These are phyloP conservation scores for Scheffersomyces spartinae DNA, from an alignment of 805 yeast species.

Conservation along the genomic window DNA sequence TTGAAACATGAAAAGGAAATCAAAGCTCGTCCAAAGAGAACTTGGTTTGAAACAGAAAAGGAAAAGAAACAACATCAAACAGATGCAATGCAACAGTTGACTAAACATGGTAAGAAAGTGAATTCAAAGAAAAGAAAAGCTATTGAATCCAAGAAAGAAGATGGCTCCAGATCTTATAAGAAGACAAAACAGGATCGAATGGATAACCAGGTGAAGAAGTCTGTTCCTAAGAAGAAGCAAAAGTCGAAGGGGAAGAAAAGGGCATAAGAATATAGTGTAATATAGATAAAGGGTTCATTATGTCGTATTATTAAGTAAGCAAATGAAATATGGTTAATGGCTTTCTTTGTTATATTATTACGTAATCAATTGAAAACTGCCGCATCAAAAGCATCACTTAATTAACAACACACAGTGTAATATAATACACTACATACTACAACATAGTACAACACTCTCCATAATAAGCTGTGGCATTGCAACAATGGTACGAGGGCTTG, in stretches of 20 bases:
- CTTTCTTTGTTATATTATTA: too few species aligned
- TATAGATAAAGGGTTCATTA: too few species aligned
- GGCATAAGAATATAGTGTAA: too few species aligned
- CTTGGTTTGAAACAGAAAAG: conserved; percentile 78
- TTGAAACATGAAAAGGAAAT: conserved; percentile 75
- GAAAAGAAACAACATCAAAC: conserved; percentile 37
- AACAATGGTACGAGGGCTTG: too few species aligned
- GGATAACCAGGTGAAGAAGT: conserved; percentile 30
- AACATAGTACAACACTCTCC: too few species aligned
- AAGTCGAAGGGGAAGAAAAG: conserved; percentile 12
- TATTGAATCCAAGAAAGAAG: conserved; percentile 46
- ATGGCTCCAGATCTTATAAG: conserved; percentile 48
- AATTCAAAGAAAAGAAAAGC: conserved; percentile 67
- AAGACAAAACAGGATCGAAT: conserved; percentile 70
- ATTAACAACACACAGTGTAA: too few species aligned
- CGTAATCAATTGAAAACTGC: too few species aligned
- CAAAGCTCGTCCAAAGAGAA: conserved; percentile 81
- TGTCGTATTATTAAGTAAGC: too few species aligned
- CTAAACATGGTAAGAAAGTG: conserved; percentile 41
- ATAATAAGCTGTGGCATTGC: too few species aligned
- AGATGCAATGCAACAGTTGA: conserved; percentile 24
- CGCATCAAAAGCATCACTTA: too few species aligned
- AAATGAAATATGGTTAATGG: too few species aligned
- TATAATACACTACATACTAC: too few species aligned
- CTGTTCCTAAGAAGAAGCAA: conserved; percentile 11